Evolutionary conservation across 2,329 filamentous ascomycete genomes (phyloP).

Genomic region (Alternaria postmessia): DNA sequence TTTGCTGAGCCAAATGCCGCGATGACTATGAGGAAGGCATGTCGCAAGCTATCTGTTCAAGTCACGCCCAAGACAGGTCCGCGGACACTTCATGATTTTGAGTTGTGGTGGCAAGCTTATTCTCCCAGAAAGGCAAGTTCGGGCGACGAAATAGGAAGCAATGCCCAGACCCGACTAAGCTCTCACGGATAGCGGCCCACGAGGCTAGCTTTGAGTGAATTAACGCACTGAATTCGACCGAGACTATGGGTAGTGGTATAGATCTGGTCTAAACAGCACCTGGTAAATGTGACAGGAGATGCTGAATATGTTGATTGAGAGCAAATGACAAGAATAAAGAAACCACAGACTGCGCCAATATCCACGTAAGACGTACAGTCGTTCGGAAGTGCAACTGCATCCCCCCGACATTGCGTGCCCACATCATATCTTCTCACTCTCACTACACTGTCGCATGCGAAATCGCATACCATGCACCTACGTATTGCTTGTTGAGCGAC

Average conservation of each 20-base stretch:
- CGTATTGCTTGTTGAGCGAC: conserved; percentile 36
- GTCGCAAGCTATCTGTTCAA: background rate
- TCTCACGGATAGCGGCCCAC: conserved; percentile 27
- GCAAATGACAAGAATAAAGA: conserved; percentile 32
- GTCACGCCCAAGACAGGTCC: background rate
- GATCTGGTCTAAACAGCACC: conserved; percentile 43
- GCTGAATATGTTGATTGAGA: conserved; percentile 40
- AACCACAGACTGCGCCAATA: conserved; percentile 46
- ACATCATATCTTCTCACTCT: conserved; percentile 41
- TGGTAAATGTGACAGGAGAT: conserved; percentile 41
- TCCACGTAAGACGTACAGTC: conserved; percentile 48
- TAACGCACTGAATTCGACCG: conserved; percentile 39
- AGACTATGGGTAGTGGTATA: conserved; percentile 34
- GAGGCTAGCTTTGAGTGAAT: conserved; percentile 12
- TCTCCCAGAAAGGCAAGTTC: conserved; percentile 27
- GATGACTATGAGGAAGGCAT: background rate
- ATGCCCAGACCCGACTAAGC: conserved; percentile 28
- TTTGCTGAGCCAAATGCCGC: background rate
- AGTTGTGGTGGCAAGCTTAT: conserved; percentile 20
- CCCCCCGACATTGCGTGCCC: conserved; percentile 41
- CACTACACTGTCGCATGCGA: conserved; percentile 28
- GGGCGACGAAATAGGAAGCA: conserved; percentile 24
- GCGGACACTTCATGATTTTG: background rate
- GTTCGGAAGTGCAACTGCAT: conserved; percentile 39
- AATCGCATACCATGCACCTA: conserved; percentile 29